These are phyloP conservation scores for Stylonectria norvegica DNA, from an alignment of 2,329 filamentous ascomycete species.

Conservation along the genomic window DNA sequence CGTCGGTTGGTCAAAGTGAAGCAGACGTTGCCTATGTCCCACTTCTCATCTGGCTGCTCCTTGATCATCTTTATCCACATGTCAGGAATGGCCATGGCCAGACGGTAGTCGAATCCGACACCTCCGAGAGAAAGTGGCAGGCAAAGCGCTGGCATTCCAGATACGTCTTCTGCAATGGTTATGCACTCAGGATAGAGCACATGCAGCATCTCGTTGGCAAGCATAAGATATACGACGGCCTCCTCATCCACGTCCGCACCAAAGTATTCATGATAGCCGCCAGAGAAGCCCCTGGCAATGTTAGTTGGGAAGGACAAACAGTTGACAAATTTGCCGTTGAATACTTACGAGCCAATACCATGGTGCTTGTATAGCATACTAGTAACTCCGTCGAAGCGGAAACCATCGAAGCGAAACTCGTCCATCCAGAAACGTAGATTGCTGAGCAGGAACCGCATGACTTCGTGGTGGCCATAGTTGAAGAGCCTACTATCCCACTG, in stretches of 20 bases:
- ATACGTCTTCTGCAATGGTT: constrained; percentile 95
- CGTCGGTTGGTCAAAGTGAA: constrained; percentile 89
- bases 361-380: constrained; percentile 98
- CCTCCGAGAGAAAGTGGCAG: constrained; percentile 81
- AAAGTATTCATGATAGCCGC: constrained; percentile 98
- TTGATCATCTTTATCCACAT: constrained; percentile 99
- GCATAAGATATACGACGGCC: constrained; percentile 89
- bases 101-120: constrained; percentile 93
- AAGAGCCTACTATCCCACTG: constrained; percentile 96
- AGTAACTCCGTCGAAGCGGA: constrained; percentile 96
- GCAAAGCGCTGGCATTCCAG: constrained; percentile 97
- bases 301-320: constrained; percentile 9
- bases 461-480: constrained; percentile 94
- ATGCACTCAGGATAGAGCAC: constrained; percentile 82
- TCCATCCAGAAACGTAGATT: constrained; percentile 99
- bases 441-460: constrained; percentile 90
- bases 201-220: constrained; percentile 95
- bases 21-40: constrained; percentile 82
- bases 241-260: constrained; percentile 86
- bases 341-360: constrained; percentile 85
- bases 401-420: constrained; percentile 93
- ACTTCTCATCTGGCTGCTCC: constrained; percentile 84
- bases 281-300: constrained; percentile 75
- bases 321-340: neutral
- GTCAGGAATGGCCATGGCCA: constrained; percentile 96